These are phyloP conservation scores for Lentinula edodes DNA, from an alignment of 768 basidiomycete genomes.

Conservation along the genomic window DNA sequence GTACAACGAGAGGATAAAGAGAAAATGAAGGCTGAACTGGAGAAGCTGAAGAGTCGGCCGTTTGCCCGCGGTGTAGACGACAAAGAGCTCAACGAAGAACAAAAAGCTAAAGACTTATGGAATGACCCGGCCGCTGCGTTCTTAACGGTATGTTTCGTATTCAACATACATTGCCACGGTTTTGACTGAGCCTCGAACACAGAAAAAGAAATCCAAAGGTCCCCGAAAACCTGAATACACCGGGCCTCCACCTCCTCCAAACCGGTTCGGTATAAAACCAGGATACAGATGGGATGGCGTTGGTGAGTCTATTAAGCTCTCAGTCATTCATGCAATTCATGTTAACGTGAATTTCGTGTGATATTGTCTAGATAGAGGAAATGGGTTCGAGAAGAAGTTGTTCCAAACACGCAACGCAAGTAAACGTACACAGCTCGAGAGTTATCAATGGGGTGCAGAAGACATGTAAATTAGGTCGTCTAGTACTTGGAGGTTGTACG, in stretches of 20 bases:
- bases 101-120: slow-evolving; percentile 81
- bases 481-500: not conserved
- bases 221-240: slow-evolving; percentile 79
- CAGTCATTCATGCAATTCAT: not conserved
- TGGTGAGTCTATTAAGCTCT: slow-evolving; percentile 44
- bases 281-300: slow-evolving; percentile 99
- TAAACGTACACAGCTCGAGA: slow-evolving; percentile 64
- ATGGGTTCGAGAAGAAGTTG: slow-evolving; percentile 89
- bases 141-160: slow-evolving; percentile 57
- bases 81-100: slow-evolving; percentile 75
- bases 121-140: slow-evolving; percentile 98
- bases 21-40: slow-evolving; percentile 55
- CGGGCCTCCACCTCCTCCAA: slow-evolving; percentile 87
- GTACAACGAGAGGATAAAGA: slow-evolving; percentile 83
- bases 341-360: not conserved
- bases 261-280: slow-evolving; percentile 92
- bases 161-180: not conserved
- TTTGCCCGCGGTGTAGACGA: slow-evolving; percentile 85
- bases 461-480: slow-evolving; percentile 62
- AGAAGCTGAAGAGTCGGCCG: slow-evolving; percentile 56
- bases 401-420: slow-evolving; percentile 81
- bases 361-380: slow-evolving; percentile 65
- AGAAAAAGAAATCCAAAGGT: slow-evolving; percentile 75
- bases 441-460: slow-evolving; percentile 84
- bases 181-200: slow-evolving; percentile 4